Evolutionary conservation across 352 stramenopile species (phyloP).

Genomic region (Phytopythium chamaehyphon): DNA sequence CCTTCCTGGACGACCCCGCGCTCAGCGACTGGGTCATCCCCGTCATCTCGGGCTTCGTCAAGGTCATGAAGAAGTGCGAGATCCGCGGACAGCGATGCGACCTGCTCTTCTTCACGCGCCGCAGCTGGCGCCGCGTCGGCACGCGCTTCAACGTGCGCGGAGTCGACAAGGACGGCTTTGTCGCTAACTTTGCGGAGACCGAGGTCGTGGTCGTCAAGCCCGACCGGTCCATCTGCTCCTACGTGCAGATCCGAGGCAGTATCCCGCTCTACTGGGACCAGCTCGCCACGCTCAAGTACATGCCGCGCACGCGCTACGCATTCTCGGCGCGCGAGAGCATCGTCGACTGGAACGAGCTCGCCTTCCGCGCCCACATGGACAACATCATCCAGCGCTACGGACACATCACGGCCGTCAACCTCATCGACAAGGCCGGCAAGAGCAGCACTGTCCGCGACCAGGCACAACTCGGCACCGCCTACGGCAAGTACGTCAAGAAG

Average conservation of each 20-base stretch:
- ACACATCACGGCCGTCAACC: constrained; percentile 87
- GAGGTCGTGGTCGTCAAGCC: constrained; percentile 86
- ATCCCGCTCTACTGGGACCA: constrained; percentile 95
- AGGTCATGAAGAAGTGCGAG: constrained; percentile 64
- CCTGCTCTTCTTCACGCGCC: constrained; percentile 67
- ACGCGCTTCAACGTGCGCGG: constrained; percentile 92
- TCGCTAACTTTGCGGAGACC: constrained; percentile 94
- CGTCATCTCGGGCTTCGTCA: constrained; percentile 68
- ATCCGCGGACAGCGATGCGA: constrained; percentile 52
- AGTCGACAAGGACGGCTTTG: constrained; percentile 83
- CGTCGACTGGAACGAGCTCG: constrained; percentile 71
- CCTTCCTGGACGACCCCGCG: constrained; percentile 40
- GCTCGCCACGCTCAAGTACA: constrained; percentile 90
- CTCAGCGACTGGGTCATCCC: constrained; percentile 62
- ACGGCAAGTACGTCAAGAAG: constrained; percentile 81
- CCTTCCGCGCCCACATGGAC: constrained; percentile 67
- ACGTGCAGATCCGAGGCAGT: constrained; percentile 93
- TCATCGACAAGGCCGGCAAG: constrained; percentile 89
- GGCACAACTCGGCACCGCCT: constrained; percentile 85
- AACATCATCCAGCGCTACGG: constrained; percentile 67
- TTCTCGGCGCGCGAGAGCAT: constrained; percentile 55
- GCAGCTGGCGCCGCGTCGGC: constrained; percentile 76
- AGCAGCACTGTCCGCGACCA: constrained; percentile 79
- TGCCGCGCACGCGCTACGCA: constrained; percentile 75
- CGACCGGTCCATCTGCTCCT: constrained; percentile 75